Evolutionary conservation across 2,329 filamentous ascomycete species (phyloP).

Genomic region (Aspergillus sp.): DNA sequence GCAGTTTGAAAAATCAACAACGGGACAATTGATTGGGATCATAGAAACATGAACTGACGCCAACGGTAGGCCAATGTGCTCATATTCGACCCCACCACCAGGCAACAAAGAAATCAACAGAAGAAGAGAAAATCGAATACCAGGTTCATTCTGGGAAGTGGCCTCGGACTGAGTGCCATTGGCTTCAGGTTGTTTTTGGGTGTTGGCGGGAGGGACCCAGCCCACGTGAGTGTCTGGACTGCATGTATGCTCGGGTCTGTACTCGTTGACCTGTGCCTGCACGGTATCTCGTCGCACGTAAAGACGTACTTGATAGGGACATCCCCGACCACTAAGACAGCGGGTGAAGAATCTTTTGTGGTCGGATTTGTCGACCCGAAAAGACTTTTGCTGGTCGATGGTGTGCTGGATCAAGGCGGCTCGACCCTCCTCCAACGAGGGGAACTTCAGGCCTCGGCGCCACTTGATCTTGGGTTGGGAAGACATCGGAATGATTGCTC

Average conservation of each 20-base stretch:
- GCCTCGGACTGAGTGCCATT: no score
- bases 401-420: background rate
- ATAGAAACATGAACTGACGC: no score
- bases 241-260: conserved; percentile 1
- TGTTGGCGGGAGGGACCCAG: background rate
- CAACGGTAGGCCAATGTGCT: no score
- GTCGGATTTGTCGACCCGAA: conserved; percentile 1
- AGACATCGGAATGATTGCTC: background rate
- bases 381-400: background rate
- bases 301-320: background rate
- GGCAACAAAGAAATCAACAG: background rate
- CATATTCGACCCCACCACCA: no score
- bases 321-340: background rate
- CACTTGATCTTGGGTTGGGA: background rate
- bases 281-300: background rate
- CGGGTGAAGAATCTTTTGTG: background rate
- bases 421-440: conserved; percentile 1
- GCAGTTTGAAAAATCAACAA: no score
- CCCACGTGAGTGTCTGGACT: background rate
- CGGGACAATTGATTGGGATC: no score
- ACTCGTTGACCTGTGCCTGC: background rate
- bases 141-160: background rate
- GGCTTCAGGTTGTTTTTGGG: background rate
- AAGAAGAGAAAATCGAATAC: background rate
- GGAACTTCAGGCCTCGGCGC: background rate